A percentile compares a stretch with the other conserved stretches of the same genome.
Evolutionary conservation across 352 stramenopile genomes (phyloP).

Genomic region (Globisporangium irregulare): DNA sequence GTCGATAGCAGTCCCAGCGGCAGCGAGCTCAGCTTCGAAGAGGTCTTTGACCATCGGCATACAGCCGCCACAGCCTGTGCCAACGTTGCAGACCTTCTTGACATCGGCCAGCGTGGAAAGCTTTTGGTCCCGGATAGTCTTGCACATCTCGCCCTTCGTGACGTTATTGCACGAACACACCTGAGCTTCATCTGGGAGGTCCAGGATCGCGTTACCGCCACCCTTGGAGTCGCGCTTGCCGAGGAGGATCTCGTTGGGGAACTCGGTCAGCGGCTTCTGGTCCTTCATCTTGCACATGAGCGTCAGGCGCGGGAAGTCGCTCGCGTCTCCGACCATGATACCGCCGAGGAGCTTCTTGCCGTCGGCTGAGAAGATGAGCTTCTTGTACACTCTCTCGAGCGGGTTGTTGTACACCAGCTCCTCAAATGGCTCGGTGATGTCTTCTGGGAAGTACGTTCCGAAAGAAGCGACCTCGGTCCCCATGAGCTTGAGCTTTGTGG

Average conservation of each 20-base stretch:
- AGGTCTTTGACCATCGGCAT: conserved; percentile 90
- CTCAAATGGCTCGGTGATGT: conserved; percentile 65
- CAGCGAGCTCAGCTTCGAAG: conserved; percentile 76
- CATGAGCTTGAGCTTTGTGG: conserved; percentile 94
- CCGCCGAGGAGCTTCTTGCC: conserved; percentile 74
- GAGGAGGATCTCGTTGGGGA: conserved; percentile 56
- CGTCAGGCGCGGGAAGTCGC: conserved; percentile 82
- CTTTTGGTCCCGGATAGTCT: conserved; percentile 73
- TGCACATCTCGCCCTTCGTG: conserved; percentile 75
- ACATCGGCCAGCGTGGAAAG: conserved; percentile 66
- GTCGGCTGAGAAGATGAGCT: conserved; percentile 90
- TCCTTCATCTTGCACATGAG: conserved; percentile 56
- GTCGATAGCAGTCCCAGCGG: conserved; percentile 81
- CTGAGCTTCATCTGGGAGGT: conserved; percentile 77
- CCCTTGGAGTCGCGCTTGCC: conserved; percentile 32
- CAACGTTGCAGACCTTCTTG: conserved; percentile 85
- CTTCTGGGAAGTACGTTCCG: conserved; percentile 78
- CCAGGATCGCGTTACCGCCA: conserved; percentile 36
- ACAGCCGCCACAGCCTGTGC: conserved; percentile 89
- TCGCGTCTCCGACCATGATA: conserved; percentile 91
- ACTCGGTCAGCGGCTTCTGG: conserved; percentile 46
- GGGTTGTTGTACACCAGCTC: conserved; percentile 90
- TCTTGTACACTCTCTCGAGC: conserved; percentile 88
- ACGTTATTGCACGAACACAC: conserved; percentile 94
- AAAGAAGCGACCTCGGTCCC: conserved; percentile 93